Percentiles rank a stretch among this genome's conserved stretches.
Conservation (phyloP, 2,329 filamentous ascomycete species). For the Penicillium sp. region DNA sequence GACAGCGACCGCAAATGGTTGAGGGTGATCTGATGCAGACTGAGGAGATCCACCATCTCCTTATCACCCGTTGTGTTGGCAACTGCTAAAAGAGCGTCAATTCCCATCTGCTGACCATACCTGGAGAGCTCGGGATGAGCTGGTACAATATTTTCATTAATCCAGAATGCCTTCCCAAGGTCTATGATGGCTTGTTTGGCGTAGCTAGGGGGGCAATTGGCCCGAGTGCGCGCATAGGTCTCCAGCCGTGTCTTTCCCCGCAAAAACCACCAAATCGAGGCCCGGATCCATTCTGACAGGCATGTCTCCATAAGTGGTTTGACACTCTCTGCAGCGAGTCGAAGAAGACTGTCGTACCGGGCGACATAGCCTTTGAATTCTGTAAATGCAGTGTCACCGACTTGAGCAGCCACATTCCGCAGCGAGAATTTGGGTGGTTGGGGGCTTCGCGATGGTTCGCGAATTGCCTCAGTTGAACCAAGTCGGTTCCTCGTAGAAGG, state of each 20-base stretch:
- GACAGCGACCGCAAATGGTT: slow-evolving; percentile 71
- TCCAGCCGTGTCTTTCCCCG: slow-evolving; percentile 77
- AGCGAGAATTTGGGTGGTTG: slow-evolving; percentile 36
- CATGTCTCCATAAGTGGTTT: slow-evolving; percentile 65
- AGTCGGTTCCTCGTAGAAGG: neutral
- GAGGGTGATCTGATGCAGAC: slow-evolving; percentile 56
- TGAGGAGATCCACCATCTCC: slow-evolving; percentile 48
- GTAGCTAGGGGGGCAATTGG: slow-evolving; percentile 43
- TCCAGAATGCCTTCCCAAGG: slow-evolving; percentile 82
- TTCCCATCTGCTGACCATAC: slow-evolving; percentile 40
- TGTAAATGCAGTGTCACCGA: slow-evolving; percentile 65
- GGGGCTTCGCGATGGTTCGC: slow-evolving; percentile 8
- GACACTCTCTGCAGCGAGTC: slow-evolving; percentile 72
- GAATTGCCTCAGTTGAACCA: neutral
- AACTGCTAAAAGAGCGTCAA: slow-evolving; percentile 42
- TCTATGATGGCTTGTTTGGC: slow-evolving; percentile 79
- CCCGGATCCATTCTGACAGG: slow-evolving; percentile 68
- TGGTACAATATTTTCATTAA: slow-evolving; percentile 51
- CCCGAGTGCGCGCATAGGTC: slow-evolving; percentile 63
- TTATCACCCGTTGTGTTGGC: slow-evolving; percentile 48
- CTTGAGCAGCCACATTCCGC: slow-evolving; percentile 41
- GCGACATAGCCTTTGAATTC: slow-evolving; percentile 70
- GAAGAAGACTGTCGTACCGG: slow-evolving; percentile 74
- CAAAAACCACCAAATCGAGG: slow-evolving; percentile 86
- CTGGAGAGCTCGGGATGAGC: slow-evolving; percentile 39